These are phyloP conservation scores for Calonectria honghensis DNA, from an alignment of 2,329 filamentous ascomycete genomes.

Conservation along the genomic window DNA sequence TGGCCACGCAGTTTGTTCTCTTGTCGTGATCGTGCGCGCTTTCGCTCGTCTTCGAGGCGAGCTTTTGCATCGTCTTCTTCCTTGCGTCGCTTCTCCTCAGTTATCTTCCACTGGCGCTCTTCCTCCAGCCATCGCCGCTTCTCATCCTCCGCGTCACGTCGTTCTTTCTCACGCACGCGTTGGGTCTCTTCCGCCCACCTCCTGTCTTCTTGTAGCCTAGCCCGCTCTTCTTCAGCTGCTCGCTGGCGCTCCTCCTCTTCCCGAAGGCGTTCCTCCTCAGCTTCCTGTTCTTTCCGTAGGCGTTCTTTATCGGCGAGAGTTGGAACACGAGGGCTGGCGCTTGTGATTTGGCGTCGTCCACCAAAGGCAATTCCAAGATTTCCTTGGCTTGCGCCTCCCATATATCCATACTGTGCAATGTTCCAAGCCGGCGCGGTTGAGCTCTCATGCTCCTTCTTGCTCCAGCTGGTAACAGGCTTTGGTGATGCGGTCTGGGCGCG, in stretches of 20 bases:
- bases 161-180: conserved; percentile 76
- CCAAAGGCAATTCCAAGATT: conserved; percentile 97
- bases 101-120: conserved; percentile 84
- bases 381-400: conserved; percentile 97
- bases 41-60: conserved; percentile 79
- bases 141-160: conserved; percentile 78
- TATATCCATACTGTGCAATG: conserved; percentile 98
- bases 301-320: conserved; percentile 91
- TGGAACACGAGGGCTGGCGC: conserved; percentile 85
- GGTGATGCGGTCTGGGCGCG: conserved; percentile 72
- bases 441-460: conserved; percentile 86
- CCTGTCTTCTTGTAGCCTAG: conserved; percentile 77
- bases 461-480: conserved; percentile 87
- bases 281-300: conserved; percentile 72
- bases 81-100: conserved; percentile 81
- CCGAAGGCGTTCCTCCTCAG: conserved; percentile 76
- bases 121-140: conserved; percentile 86
- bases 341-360: conserved; percentile 93
- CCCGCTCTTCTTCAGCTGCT: conserved; percentile 76
- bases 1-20: conserved; percentile 86
- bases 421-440: conserved; percentile 95
- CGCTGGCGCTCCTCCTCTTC: conserved; percentile 71
- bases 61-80: conserved; percentile 86
- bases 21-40: conserved; percentile 76
- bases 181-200: conserved; percentile 80